phyloP scores from a whole-genome alignment of 2,329 filamentous ascomycete species.

The Verticillium zaregamsianum region DNA sequence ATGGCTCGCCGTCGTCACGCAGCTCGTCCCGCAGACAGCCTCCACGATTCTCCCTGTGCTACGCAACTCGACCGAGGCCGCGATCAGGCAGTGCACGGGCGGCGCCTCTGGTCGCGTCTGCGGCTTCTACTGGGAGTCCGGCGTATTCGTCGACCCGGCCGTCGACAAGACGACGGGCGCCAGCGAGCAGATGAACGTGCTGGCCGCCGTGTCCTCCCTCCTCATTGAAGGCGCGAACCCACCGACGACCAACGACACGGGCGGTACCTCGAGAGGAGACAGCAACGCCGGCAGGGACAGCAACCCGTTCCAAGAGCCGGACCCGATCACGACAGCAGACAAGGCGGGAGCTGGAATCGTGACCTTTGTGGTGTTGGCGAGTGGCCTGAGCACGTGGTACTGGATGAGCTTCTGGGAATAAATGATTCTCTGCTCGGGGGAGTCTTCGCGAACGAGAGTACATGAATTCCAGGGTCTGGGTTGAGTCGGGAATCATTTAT shows the following conservation, averaged over 20 bases:
- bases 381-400: constrained; percentile 37
- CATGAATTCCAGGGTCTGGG: neutral
- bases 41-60: constrained; percentile 54
- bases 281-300: constrained; percentile 31
- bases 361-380: constrained; percentile 38
- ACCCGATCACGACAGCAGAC: constrained; percentile 38
- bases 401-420: constrained; percentile 39
- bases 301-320: constrained; percentile 22
- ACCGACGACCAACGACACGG: constrained; percentile 41
- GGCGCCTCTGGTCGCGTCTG: constrained; percentile 56
- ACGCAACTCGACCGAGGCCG: constrained; percentile 52
- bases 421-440: neutral
- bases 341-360: constrained; percentile 44
- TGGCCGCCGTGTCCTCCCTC: constrained; percentile 48
- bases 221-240: constrained; percentile 35
- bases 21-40: constrained; percentile 57
- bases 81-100: constrained; percentile 58
- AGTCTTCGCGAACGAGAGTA: neutral
- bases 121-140: constrained; percentile 57
- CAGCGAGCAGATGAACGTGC: constrained; percentile 55
- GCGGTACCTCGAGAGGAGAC: constrained; percentile 44
- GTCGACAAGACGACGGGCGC: constrained; percentile 52
- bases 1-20: constrained; percentile 58
- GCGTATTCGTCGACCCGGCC: constrained; percentile 38
- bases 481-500: neutral